Base-by-base conservation (phyloP, 495 filamentous ascomycete species). In the Polyplosphaeria fusca region DNA sequence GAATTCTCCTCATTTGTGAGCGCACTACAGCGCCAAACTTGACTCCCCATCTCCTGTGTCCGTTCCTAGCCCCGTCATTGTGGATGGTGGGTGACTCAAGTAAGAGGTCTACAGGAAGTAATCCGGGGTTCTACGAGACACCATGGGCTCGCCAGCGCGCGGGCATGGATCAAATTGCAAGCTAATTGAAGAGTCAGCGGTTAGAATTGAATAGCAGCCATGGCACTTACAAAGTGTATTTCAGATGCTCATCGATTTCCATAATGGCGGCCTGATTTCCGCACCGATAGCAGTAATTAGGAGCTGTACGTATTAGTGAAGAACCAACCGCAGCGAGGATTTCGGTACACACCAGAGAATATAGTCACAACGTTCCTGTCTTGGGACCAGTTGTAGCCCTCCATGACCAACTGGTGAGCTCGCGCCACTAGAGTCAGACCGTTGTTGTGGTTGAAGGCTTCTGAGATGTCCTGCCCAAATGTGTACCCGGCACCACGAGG, bases 221-320 rank as follows among this genome's bases (percentile, higher is more conserved):
- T n/a, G n/a, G n/a, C n/a, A n/a, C 90, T 75, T 82, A 98, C 93
- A 98, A 98, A 67, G 93, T 98, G 72, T 97, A 98, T 78, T 98
- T 97, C 73, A 98, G 75, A 74, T 98, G 91, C 74, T 98, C 93
- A 59, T 98, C 93, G 73, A 98, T 98, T 73, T 98, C 93, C 93
- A 98, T 98, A 72, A 98, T 98, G 9, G 93, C 93, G 46, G 93
- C 93, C 75, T 98, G 93, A 74, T 98, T 98, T 66, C 93, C 93
- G 71, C 93, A 98, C 69, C 93, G 82, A 78, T 95, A 95, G 76
- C 91, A 96, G 74, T 96, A 96, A 74, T 96, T 96, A 26, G 91
- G 91, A 30, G 91, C 91, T 95, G 64, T 45, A 16, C 55, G 1
- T 28, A 65, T 69, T 54, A 72, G 44, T 49, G n/a, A n/a, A 35